Evolutionary conservation across 2,329 filamentous ascomycete species (phyloP).

Genomic region (Neurospora sp.): DNA sequence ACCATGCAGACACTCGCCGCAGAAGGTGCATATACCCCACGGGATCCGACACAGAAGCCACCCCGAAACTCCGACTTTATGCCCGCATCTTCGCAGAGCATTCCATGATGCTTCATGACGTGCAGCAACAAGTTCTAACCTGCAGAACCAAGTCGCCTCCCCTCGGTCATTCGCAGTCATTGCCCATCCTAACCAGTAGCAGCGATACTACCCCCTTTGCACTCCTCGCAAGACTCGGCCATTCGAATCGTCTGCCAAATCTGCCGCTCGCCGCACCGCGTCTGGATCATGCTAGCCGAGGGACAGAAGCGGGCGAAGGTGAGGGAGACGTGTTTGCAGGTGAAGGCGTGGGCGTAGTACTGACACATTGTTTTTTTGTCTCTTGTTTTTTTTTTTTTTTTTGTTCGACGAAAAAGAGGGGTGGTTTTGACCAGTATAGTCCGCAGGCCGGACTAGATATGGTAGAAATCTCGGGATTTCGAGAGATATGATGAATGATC

Average conservation of each 20-base stretch:
- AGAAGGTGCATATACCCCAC: not conserved
- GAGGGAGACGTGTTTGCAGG: constrained; percentile 24
- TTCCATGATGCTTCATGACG: not conserved
- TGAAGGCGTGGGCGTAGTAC: constrained; percentile 28
- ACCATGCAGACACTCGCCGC: not conserved
- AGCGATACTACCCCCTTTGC: constrained; percentile 16
- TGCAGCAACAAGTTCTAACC: not conserved
- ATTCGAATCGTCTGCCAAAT: constrained; percentile 28
- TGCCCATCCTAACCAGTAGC: not conserved
- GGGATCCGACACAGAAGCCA: not conserved
- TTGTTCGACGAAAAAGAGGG: not conserved
- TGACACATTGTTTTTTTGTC: constrained; percentile 23
- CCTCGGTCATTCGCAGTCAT: not conserved
- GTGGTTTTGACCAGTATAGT: not conserved
- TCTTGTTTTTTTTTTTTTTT: too few relatives aligned
- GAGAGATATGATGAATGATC: not conserved
- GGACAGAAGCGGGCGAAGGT: constrained; percentile 27
- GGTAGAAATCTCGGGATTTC: not conserved
- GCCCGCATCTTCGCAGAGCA: not conserved
- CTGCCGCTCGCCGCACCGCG: constrained; percentile 22
- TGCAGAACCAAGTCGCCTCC: not conserved
- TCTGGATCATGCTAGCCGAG: constrained; percentile 26
- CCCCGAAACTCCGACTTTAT: not conserved
- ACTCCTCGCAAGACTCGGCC: constrained; percentile 27
- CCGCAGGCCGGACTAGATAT: too few relatives aligned